Base-by-base conservation (phyloP, 768 basidiomycete species). In the Trametes coccinea region DNA sequence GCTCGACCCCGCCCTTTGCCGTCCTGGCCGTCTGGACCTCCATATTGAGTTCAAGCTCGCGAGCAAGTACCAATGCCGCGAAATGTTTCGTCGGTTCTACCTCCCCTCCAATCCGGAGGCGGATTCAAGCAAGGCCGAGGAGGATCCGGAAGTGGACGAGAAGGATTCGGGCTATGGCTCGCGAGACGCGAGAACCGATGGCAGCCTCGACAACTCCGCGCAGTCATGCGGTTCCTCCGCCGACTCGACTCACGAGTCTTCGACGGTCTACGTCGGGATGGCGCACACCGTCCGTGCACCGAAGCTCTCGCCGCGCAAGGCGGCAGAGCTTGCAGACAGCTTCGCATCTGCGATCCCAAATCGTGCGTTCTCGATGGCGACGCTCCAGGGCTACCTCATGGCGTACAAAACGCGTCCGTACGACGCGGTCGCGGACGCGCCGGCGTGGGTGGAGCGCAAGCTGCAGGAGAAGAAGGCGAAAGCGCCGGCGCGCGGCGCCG, bases 21-120 rank as follows among this genome's bases (percentile, higher is more conserved):
- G 91, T 45, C 87, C 90, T 1, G 91, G 92, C 29, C 85, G 91
- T 11, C 87, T 93, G 84, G 90, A 93, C 69, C 69, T 92, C 17
- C 88, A 90, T 65, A 75, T 93, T 59, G 86, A 91, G 69, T 92
- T 92, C 75, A 83, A 82, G 67, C 78, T 85, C n/a, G 87, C 91
- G 13, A 89, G 86, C 69, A 80, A 75, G 60, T 84, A 80, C 73
- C 90, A 92, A 65, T 86, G 85, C 2, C 73, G 73, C 39, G 84
- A 86, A 67, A 76, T 93, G 6, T 93, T 85, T 72, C 80, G 76
- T 34, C 78, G 81, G 57, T 93, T 93, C 75, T 93, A 86, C 69
- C 74, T 84, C 14, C 84, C 85, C 3, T 59, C 63, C 3, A 48
- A 50, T 40, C 27, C 48, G 9, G 44, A 34, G 13, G 37, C 48